A percentile compares a stretch with the other conserved stretches of the same genome.
Conservation (phyloP, 106 monocot species). For the Dendrobium catenatum region DNA sequence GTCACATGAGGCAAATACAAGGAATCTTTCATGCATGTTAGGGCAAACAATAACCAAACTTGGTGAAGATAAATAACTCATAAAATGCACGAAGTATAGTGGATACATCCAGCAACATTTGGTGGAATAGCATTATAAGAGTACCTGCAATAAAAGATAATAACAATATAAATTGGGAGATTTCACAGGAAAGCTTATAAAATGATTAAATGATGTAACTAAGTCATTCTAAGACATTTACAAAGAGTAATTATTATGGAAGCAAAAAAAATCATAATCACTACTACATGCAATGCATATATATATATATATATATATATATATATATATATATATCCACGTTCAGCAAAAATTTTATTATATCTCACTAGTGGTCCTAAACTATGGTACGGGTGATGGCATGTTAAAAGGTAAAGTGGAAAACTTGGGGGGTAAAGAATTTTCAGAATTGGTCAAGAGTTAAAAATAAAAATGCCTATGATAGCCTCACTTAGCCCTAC, state of each 20-base stretch:
- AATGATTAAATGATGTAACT: background rate
- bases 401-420: too few relatives aligned
- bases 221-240: background rate
- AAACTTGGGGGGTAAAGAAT: too few relatives aligned
- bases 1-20: background rate
- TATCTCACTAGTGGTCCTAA: too few relatives aligned
- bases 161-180: background rate
- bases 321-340: background rate
- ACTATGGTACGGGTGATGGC: too few relatives aligned
- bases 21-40: background rate
- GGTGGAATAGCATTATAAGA: conserved; percentile 71
- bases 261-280: background rate
- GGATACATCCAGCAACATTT: conserved; percentile 77
- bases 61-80: background rate
- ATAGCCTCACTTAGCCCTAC: too few relatives aligned
- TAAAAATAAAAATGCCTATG: too few relatives aligned
- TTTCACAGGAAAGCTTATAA: background rate
- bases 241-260: background rate
- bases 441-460: background rate
- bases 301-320: background rate
- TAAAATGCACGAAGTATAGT: background rate
- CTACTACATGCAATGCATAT: background rate
- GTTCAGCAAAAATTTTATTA: too few relatives aligned
- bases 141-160: conserved; percentile 53
- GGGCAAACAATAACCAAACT: background rate